Percentiles rank a stretch among this genome's conserved stretches.
phyloP scores from a whole-genome alignment of 345 rosid species.

The Eucalyptus erythrocorys region DNA sequence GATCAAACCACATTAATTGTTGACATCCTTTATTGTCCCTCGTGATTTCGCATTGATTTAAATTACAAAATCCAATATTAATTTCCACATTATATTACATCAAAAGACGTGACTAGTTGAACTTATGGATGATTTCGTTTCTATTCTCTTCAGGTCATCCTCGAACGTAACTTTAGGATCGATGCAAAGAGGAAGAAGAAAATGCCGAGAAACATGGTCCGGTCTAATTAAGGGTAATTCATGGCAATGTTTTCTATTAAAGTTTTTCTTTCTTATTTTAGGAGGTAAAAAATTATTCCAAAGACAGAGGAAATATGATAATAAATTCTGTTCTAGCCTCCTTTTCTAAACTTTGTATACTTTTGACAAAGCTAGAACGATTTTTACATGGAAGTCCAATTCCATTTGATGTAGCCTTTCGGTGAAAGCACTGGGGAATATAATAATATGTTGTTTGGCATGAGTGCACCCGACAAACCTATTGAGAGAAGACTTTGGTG shows the following conservation, averaged over 20 bases:
- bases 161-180: too few relatives aligned
- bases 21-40: rapidly evolving
- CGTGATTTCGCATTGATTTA: rapidly evolving
- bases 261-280: too few relatives aligned
- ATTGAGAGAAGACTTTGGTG: not conserved
- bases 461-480: not conserved
- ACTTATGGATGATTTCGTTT: not conserved
- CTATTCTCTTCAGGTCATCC: not conserved
- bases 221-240: not conserved
- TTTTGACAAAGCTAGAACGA: not conserved
- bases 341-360: not conserved
- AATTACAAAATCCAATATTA: too few relatives aligned
- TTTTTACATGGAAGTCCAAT: not conserved
- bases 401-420: not conserved
- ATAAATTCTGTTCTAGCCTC: not conserved
- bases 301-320: too few relatives aligned
- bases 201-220: too few relatives aligned
- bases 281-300: too few relatives aligned
- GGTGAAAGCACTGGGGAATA: not conserved
- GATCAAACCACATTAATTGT: rapidly evolving
- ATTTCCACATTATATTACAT: rapidly evolving
- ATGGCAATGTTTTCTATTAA: too few relatives aligned
- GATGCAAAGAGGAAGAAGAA: not conserved
- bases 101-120: too few relatives aligned
- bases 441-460: not conserved